phyloP scores from a whole-genome alignment of 441 rosid species.

The Gossypium davidsonii region DNA sequence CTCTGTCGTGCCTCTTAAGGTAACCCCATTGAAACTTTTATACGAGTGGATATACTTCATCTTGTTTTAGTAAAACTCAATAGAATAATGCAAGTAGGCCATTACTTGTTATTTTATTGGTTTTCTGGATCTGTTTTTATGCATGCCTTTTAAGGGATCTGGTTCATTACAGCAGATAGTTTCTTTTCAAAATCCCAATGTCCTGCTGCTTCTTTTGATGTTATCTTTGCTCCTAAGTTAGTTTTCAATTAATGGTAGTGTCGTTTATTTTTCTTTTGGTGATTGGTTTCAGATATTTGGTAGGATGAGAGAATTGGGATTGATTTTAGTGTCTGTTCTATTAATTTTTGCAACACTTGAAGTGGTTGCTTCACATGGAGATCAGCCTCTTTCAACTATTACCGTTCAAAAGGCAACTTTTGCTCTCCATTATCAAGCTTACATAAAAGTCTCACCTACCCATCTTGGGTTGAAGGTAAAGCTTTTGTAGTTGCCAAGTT shows the following conservation, averaged over 20 bases:
- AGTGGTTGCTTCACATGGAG: constrained; percentile 45
- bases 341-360: constrained; percentile 38
- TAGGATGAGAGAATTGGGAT: constrained; percentile 28
- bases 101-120: neutral
- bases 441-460: constrained; percentile 50
- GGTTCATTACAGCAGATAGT: neutral
- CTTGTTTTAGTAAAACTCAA: neutral
- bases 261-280: neutral
- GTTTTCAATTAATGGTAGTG: neutral
- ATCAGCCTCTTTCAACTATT: constrained; percentile 46
- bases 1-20: neutral
- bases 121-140: neutral
- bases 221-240: neutral
- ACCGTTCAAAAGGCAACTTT: constrained; percentile 37
- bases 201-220: neutral
- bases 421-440: constrained; percentile 38
- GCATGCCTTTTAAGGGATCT: neutral
- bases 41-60: neutral
- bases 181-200: neutral
- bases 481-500: neutral
- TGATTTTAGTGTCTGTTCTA: constrained; percentile 23
- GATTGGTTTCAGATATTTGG: constrained; percentile 18
- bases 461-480: constrained; percentile 57
- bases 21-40: neutral
- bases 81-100: neutral